These are phyloP conservation scores for Pichia sp. DNA, from an alignment of 1,139 yeast genomes.

Conservation along the genomic window DNA sequence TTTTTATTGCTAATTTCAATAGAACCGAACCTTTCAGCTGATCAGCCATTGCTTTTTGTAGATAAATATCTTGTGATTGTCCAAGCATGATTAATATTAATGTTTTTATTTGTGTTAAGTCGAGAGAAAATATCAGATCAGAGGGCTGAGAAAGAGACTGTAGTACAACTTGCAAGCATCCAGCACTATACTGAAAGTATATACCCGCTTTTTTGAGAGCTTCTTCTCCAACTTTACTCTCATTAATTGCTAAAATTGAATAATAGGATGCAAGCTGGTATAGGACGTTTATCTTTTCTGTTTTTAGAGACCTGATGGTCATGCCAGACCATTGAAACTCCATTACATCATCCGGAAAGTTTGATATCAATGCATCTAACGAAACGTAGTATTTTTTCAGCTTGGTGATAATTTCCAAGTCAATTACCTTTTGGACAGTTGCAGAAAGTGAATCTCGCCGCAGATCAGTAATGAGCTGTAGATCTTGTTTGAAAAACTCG, in stretches of 20 bases:
- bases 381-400: constrained; percentile 13
- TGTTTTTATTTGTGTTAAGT: constrained; percentile 18
- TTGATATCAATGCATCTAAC: constrained; percentile 28
- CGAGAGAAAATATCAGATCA: not conserved
- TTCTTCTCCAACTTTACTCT: constrained; percentile 19
- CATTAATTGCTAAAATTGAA: constrained; percentile 49
- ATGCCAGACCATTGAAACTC: constrained; percentile 68
- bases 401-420: constrained; percentile 8
- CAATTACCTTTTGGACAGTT: not conserved
- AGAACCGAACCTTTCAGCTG: constrained; percentile 57
- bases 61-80: constrained; percentile 83
- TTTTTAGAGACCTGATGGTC: constrained; percentile 55
- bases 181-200: constrained; percentile 68
- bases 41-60: constrained; percentile 68
- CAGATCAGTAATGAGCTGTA: constrained; percentile 6
- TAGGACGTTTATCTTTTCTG: constrained; percentile 43
- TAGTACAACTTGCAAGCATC: constrained; percentile 42
- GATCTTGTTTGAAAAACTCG: not conserved
- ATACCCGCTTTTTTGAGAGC: constrained; percentile 45
- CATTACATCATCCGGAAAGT: constrained; percentile 43
- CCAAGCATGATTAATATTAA: constrained; percentile 58
- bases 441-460: constrained; percentile 2
- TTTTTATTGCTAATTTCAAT: constrained; percentile 62
- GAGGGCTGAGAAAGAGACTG: not conserved
- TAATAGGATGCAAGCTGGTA: constrained; percentile 68